These are phyloP conservation scores for Extremus antarcticus DNA, from an alignment of 495 filamentous ascomycete genomes.

Conservation along the genomic window DNA sequence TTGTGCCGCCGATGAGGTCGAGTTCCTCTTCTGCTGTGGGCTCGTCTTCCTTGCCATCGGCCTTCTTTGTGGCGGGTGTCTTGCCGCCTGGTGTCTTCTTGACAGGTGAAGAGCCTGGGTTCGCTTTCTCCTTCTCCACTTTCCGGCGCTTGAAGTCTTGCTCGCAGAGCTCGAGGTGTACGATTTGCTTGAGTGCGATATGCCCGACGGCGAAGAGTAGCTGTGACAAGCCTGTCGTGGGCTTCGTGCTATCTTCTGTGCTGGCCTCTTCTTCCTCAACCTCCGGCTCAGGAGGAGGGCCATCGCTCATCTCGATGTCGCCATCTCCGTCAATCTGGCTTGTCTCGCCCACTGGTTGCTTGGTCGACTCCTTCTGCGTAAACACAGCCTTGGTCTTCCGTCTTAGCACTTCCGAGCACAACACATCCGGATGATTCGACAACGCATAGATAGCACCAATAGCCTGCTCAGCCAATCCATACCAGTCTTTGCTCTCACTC, in stretches of 20 bases:
- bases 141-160: conserved; percentile 95
- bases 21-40: conserved; percentile 60
- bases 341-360: conserved; percentile 29
- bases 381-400: conserved; percentile 83
- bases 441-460: conserved; percentile 93
- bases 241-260: conserved; percentile 23
- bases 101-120: conserved; percentile 23
- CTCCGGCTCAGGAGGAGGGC: conserved; percentile 26
- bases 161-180: conserved; percentile 97
- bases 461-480: conserved; percentile 91
- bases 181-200: conserved; percentile 96
- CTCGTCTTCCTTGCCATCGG: conserved; percentile 31
- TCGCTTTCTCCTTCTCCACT: conserved; percentile 74
- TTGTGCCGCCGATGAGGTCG: conserved; percentile 92
- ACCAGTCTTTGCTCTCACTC: conserved; percentile 89
- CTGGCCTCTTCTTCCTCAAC: conserved; percentile 37
- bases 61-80: conserved; percentile 35
- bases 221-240: conserved; percentile 71
- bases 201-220: conserved; percentile 93
- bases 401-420: conserved; percentile 85
- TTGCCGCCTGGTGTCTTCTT: conserved; percentile 40
- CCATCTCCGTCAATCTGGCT: conserved; percentile 27
- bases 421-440: conserved; percentile 83
- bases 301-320: conserved; percentile 32
- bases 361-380: conserved; percentile 15